These are phyloP conservation scores for Starmerella apis DNA, from an alignment of 805 yeast species.

Conservation along the genomic window DNA sequence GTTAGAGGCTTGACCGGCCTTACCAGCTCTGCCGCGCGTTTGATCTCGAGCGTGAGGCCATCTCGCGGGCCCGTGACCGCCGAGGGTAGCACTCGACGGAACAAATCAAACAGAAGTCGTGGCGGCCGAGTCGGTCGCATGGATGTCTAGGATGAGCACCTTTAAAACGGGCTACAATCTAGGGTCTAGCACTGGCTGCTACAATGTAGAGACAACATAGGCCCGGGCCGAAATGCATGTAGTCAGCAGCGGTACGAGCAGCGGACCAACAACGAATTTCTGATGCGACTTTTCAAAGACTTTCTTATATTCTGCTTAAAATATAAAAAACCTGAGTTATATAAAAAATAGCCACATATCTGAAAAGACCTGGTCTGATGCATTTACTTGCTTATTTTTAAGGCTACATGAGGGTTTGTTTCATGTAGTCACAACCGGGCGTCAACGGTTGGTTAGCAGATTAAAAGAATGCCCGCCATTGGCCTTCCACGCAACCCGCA, in stretches of 20 bases:
- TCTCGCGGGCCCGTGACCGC: conserved; percentile 14
- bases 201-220: not conserved
- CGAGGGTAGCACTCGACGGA: conserved; percentile 15
- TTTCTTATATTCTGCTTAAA: no score
- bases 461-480: no score
- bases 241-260: conserved; percentile 1
- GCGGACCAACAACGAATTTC: not conserved
- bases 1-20: conserved; percentile 36
- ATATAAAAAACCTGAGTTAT: no score
- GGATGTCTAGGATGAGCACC: not conserved
- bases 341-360: no score
- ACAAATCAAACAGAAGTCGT: conserved; percentile 10
- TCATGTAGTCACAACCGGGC: no score
- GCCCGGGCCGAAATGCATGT: not conserved
- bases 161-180: no score
- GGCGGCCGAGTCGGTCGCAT: conserved; percentile 7
- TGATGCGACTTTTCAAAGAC: no score
- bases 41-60: conserved; percentile 24
- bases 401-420: no score
- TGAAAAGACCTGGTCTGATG: no score
- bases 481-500: no score
- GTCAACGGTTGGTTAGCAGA: no score
- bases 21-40: conserved; percentile 28
- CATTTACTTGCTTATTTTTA: no score
- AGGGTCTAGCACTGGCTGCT: not conserved